Evolutionary conservation across 768 basidiomycete genomes (phyloP), one percentile per base, ranked within the genome.

Genomic region (Amanita polypyramis): DNA sequence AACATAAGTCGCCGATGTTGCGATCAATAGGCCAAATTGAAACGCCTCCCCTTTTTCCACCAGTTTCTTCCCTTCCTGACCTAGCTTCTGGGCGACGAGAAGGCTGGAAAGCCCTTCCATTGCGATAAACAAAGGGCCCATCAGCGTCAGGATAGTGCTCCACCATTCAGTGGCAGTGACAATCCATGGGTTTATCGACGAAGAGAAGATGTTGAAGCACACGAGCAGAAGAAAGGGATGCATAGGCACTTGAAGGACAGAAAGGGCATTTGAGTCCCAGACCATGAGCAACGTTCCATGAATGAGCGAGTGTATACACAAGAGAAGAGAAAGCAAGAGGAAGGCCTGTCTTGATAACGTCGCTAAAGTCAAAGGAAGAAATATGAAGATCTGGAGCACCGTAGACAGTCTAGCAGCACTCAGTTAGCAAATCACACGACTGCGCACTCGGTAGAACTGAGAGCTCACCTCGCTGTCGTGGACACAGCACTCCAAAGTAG

Each of bases 51-150:
- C 81, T 54, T 78, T 75, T 17, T 60, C 76, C 9, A 83, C 83
- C 11, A 90, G 66, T 43, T 75, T 75, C 63, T 80, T 85, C 34
- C 81, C 87, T 30, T 80, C 73, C 56, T 87, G 85, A 2, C 90
- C 89, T 2, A 86, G 69, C 59, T 80, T 85, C 63, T 92, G 88
- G 1, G 77, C 84, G 7, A 91, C 83, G 19, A 93, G 72, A 51
- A 93, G 64, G 58, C 85, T 89, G 11, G 89, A 90, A 49, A 93
- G 68, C 32, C 87, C 85, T 59, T 93, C 90, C 72, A 91, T 74
- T 40, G 79, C 72, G 48, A 92, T 82, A 62, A 90, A 91, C 36
- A 82, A 62, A 1, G 88, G 88, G 2, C 85, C 84, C 1, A 77
- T 83, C 58, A 82, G 73, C 1, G 75, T 78, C 51, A 93, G 67